Evolutionary conservation across 2,329 filamentous ascomycete genomes (phyloP), one percentile per base, ranked within the genome.

Genomic region (Alternaria conjuncta): DNA sequence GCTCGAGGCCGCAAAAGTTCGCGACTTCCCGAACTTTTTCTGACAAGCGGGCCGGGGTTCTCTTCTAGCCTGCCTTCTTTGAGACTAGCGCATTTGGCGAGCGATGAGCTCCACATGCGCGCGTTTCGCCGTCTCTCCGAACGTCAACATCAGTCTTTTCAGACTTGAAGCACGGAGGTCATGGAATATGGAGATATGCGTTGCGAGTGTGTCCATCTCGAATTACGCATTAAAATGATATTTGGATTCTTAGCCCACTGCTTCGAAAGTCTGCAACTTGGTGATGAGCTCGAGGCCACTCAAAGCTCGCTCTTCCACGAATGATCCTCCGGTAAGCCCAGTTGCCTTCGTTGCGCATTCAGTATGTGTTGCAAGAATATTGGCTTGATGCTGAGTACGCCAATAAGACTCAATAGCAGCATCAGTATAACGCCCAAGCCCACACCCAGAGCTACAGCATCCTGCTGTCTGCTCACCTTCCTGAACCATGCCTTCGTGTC

Each of bases 401-500:
- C 68, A 7, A 69, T 46, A 28, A 73, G 44, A 32, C 71, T 66
- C 15, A 73, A 18, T 7, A 69, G 7, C 6, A 74, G 49, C 71
- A 74, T 73, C 46, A 73, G 32, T 20, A 74, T 3, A 6, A 73
- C 32, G 7, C 71, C 71, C 18, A 74, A 21, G 12, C 64, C 65
- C 10, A 74, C 20, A 23, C 71, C 71, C 2, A 74, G 55, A 3
- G 53, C 57, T 3, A 75, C 61, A 3, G 73, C 65, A 30, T 76
- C 71, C 61, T 67, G 69, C 47, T 76, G 75, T 55, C 62, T 69
- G 55, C 64, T 67, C 20, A 76, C 65, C 56, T 71, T 71, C 32
- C 64, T 64, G 5, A 69, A 32, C 71, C 72, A 75, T 5, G 68
- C 73, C 56, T 75, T 75, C 9, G 70, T 66, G 49, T 86, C 82